A percentile compares a stretch with the other conserved stretches of the same genome.
phyloP scores from a whole-genome alignment of 2,329 filamentous ascomycete genomes.

The Penicillium palitans region DNA sequence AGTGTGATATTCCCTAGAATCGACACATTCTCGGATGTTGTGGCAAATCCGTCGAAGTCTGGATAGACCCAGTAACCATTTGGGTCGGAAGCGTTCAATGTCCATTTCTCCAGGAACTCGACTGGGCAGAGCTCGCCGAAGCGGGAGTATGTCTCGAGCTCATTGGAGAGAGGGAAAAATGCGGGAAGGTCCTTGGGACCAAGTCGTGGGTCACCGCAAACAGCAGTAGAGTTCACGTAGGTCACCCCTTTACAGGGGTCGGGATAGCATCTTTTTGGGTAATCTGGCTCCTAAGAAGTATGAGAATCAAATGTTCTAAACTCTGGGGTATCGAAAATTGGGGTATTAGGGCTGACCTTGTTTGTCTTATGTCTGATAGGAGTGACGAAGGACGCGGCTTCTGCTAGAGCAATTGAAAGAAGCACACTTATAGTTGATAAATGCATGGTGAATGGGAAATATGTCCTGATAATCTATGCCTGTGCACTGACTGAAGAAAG shows the following conservation, averaged over 20 bases:
- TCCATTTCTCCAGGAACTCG: slow-evolving; percentile 20
- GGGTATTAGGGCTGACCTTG: neutral
- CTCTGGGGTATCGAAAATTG: neutral
- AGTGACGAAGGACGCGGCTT: neutral
- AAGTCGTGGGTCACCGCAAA: slow-evolving; percentile 23
- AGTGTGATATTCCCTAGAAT: slow-evolving; percentile 48
- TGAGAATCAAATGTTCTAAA: neutral
- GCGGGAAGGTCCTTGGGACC: slow-evolving; percentile 19
- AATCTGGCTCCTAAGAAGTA: slow-evolving; percentile 8
- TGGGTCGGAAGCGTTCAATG: slow-evolving; percentile 22
- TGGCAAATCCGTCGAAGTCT: slow-evolving; percentile 44
- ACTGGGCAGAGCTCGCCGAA: slow-evolving; percentile 23
- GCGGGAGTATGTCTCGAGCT: slow-evolving; percentile 23
- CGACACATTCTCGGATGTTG: slow-evolving; percentile 35
- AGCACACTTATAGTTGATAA: neutral
- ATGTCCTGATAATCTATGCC: neutral
- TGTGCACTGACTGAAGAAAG: too few relatives aligned
- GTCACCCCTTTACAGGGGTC: slow-evolving; percentile 14
- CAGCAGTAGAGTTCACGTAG: slow-evolving; percentile 11
- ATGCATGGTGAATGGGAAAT: neutral
- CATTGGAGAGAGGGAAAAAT: slow-evolving; percentile 18
- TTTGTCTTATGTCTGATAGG: neutral
- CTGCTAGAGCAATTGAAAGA: neutral
- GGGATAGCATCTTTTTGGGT: slow-evolving; percentile 13
- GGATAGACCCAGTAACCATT: slow-evolving; percentile 38